These are phyloP conservation scores for Teratosphaeria viscida DNA, from an alignment of 2,329 filamentous ascomycete genomes.

Conservation along the genomic window DNA sequence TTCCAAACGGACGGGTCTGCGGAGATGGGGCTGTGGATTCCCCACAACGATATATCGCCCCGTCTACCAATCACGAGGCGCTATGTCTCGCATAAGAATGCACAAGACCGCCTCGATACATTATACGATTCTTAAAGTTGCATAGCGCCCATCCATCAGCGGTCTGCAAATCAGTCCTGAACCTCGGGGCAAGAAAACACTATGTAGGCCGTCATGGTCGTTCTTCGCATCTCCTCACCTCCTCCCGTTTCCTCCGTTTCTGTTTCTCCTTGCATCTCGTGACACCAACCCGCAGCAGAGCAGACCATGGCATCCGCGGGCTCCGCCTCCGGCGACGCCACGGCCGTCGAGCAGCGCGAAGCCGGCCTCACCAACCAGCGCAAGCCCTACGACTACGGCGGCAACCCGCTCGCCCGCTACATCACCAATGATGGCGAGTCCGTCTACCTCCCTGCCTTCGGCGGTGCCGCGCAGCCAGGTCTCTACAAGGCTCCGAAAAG, in stretches of 20 bases:
- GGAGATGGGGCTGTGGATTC: neutral
- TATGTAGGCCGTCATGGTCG: neutral
- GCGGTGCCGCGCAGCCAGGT: conserved; percentile 64
- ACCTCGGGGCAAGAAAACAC: neutral
- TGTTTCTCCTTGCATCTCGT: neutral
- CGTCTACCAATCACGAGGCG: neutral
- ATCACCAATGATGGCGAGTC: conserved; percentile 25
- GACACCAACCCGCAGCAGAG: neutral
- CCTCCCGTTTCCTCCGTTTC: neutral
- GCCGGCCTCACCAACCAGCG: neutral
- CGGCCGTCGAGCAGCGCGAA: neutral
- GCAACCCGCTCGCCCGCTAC: neutral
- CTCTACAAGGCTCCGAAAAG: conserved; percentile 46
- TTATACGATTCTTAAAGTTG: neutral
- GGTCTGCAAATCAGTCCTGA: neutral
- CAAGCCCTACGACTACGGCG: neutral
- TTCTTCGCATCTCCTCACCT: neutral
- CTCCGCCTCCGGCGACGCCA: neutral
- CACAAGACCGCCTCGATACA: neutral
- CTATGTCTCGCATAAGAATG: neutral
- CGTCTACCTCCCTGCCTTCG: conserved; percentile 48
- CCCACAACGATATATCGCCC: neutral
- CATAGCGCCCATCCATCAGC: neutral
- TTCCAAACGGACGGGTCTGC: neutral
- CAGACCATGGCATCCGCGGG: neutral